Evolutionary conservation across 2,329 filamentous ascomycete genomes (phyloP).

Genomic region (Monosporascus sp.): DNA sequence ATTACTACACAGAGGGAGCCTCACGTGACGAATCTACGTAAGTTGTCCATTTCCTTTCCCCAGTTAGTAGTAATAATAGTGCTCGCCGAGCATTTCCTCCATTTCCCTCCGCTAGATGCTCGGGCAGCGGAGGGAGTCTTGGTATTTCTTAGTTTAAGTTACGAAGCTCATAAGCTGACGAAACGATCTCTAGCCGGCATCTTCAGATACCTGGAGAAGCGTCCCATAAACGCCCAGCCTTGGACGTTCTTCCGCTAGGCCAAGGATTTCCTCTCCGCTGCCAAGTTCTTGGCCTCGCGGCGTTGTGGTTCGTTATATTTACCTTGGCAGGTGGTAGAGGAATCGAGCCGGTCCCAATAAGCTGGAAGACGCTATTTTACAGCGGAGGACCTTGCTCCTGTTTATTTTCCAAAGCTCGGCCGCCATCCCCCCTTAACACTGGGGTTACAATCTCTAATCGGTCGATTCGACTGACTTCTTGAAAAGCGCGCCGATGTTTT

Average conservation of each 20-base stretch:
- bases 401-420: no score
- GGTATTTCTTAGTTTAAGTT: not conserved
- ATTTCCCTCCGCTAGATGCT: not conserved
- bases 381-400: no score
- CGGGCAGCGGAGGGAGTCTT: not conserved
- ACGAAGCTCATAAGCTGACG: not conserved
- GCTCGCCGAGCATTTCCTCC: not conserved
- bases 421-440: no score
- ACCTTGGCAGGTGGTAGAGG: not conserved
- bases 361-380: not conserved
- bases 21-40: no score
- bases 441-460: no score
- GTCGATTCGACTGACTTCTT: no score
- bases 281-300: not conserved
- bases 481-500: no score
- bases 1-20: no score
- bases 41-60: no score
- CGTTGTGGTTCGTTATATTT: not conserved
- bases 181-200: not conserved
- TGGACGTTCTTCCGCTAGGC: not conserved
- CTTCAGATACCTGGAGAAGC: no score
- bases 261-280: not conserved
- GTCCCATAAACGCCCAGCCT: not conserved
- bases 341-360: not conserved
- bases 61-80: not conserved